Conservation (phyloP, 108 stramenopile genomes). For the Cyclostephanos invisitatus region DNA sequence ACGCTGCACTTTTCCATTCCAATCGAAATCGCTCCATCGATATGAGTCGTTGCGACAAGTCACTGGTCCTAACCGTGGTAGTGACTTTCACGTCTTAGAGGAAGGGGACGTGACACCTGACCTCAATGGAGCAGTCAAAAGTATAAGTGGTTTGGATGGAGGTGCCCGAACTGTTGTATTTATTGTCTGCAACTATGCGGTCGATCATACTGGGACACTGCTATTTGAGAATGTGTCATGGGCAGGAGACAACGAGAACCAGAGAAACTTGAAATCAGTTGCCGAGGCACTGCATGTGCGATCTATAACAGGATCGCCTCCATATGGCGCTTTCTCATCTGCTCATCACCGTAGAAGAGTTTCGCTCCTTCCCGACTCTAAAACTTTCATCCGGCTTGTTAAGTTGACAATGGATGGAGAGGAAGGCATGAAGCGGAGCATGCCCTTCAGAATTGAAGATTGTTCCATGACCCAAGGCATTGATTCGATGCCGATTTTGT, state of each 20-base stretch:
- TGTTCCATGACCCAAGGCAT: slow-evolving; percentile 72
- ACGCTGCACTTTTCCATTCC: slow-evolving; percentile 65
- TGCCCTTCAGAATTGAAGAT: slow-evolving; percentile 71
- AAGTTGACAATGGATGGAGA: slow-evolving; percentile 80
- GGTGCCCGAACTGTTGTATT: slow-evolving; percentile 53
- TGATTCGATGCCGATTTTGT: slow-evolving; percentile 67
- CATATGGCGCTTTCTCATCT: slow-evolving; percentile 75
- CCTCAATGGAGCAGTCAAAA: slow-evolving; percentile 14
- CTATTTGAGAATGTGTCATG: slow-evolving; percentile 60
- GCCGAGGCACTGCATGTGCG: not conserved
- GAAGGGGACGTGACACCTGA: slow-evolving; percentile 49
- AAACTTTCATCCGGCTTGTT: slow-evolving; percentile 55
- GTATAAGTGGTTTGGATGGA: not conserved
- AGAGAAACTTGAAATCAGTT: slow-evolving; percentile 19
- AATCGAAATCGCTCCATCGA: slow-evolving; percentile 24
- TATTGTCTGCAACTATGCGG: slow-evolving; percentile 69
- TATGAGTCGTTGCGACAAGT: slow-evolving; percentile 24
- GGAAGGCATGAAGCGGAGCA: slow-evolving; percentile 61
- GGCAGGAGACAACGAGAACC: slow-evolving; percentile 8
- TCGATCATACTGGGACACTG: slow-evolving; percentile 83
- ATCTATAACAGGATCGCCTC: slow-evolving; percentile 18
- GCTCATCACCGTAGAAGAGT: slow-evolving; percentile 56
- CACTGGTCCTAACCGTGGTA: slow-evolving; percentile 34
- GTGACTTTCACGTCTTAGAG: slow-evolving; percentile 68
- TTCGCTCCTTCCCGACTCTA: slow-evolving; percentile 67